phyloP scores from a whole-genome alignment of 169 alveolate genomes.

The Amoebophrya sp. region DNA sequence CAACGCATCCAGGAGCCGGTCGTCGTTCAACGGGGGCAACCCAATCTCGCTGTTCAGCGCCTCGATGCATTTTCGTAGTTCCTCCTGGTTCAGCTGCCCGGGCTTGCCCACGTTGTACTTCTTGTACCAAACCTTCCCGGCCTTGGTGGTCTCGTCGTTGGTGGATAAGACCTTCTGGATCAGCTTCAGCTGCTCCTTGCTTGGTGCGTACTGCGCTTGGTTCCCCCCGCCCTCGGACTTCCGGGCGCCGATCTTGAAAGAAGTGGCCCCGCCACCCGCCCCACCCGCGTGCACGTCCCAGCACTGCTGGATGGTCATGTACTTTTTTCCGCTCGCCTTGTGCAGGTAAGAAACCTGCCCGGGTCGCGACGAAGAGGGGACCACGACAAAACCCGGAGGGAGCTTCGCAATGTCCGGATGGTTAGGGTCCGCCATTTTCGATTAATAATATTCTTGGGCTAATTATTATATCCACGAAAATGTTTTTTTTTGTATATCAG shows the following conservation, averaged over 20 bases:
- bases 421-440: neutral
- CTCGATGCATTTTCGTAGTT: neutral
- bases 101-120: neutral
- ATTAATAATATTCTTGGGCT: too few relatives aligned
- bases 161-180: neutral
- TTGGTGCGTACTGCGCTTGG: neutral
- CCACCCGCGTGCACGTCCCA: neutral
- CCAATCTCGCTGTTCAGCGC: neutral
- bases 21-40: slow-evolving; percentile 4
- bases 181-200: neutral
- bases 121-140: neutral
- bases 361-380: neutral
- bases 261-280: neutral
- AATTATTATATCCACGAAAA: too few relatives aligned
- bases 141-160: slow-evolving; percentile 19
- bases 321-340: neutral
- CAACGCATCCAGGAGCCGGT: neutral
- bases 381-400: neutral
- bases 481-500: too few relatives aligned
- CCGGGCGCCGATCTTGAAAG: neutral
- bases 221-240: neutral
- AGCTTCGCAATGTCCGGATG: neutral
- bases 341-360: slow-evolving; percentile 18
- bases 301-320: slow-evolving; percentile 9
- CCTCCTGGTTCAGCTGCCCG: neutral